Evolutionary conservation across 1,284 basidiomycete species (phyloP), one percentile per base, ranked within the genome.

Genomic region (Neolentinus lepideus): DNA sequence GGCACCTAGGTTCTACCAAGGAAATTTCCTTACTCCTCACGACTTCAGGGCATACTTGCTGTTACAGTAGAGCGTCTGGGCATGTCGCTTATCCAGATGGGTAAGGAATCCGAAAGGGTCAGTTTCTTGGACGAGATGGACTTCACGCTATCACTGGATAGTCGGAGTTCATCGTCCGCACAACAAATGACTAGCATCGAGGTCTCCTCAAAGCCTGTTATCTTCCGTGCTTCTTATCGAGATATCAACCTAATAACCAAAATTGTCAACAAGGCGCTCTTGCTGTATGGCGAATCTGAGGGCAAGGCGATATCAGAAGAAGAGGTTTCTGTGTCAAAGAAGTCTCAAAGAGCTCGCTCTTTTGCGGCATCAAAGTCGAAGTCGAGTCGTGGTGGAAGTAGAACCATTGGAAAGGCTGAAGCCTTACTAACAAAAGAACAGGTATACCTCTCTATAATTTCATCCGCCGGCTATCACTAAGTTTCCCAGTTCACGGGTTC

Each of bases 91-190:
- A 85, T 88, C 59, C 80, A 80, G 25, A 99, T 99, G 94, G 92
- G 92, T 61, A 81, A 82, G 59, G 78, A 83, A 43, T 77, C 85
- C 2, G 96, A 99, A 60, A 86, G 83, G 45, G 88, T 96, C 47
- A 85, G 93, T 38, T 94, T 99, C 73, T 76, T 99, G 61, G 97
- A 99, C 69, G 92, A 98, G 60, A 78, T 98, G 52, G 92, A 97
- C 67, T 65, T 98, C 51, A 91, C 93, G 0, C 75, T 98, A 48
- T 89, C 94, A 8, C 75, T 97, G 60, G 95, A 98, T 69, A 92
- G 79, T 58, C 84, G 90, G 2, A 78, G 83, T n/a, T 81, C 85
- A 14, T 79, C 81, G 1, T 79, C 78, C 2, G 11, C 27, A n/a
- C 86, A 91, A 54, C 85, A 90, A 62, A 86, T 87, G 73, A 90